Percentiles rank a stretch among this genome's conserved stretches.
phyloP scores from a whole-genome alignment of 2,329 filamentous ascomycete genomes.

The Fonsecaea pugnacius region DNA sequence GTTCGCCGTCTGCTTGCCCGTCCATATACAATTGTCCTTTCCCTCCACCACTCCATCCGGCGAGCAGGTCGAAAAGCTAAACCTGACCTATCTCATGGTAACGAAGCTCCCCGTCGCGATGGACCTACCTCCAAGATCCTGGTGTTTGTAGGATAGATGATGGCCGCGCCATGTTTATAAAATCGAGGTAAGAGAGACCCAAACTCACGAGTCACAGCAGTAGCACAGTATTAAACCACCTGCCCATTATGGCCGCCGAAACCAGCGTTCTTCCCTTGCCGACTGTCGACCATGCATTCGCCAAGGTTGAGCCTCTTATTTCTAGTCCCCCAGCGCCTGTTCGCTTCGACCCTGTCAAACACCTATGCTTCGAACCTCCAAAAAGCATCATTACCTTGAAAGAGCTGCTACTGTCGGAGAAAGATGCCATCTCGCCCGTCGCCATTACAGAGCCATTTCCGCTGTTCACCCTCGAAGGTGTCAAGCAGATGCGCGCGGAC shows the following conservation, averaged over 20 bases:
- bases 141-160: not conserved
- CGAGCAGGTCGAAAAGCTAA: not conserved
- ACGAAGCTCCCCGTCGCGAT: not conserved
- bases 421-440: constrained; percentile 35
- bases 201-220: not conserved
- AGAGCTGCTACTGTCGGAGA: constrained; percentile 44
- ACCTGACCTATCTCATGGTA: not conserved
- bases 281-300: constrained; percentile 19
- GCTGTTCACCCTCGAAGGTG: constrained; percentile 32
- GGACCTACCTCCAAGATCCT: not conserved
- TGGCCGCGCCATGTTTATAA: constrained; percentile 18
- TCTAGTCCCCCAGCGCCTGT: not conserved
- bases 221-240: constrained; percentile 1
- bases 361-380: constrained; percentile 57
- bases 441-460: constrained; percentile 44
- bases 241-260: constrained; percentile 16
- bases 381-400: constrained; percentile 61
- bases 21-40: not conserved
- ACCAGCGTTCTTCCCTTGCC: constrained; percentile 21
- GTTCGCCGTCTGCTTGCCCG: constrained; percentile 12
- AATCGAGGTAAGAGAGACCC: constrained; percentile 11
- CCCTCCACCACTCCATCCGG: not conserved
- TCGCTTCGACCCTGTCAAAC: constrained; percentile 56
- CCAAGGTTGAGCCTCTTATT: constrained; percentile 24
- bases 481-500: constrained; percentile 30